Conservation (phyloP, 768 basidiomycete genomes). For the Lentinula boryana region DNA sequence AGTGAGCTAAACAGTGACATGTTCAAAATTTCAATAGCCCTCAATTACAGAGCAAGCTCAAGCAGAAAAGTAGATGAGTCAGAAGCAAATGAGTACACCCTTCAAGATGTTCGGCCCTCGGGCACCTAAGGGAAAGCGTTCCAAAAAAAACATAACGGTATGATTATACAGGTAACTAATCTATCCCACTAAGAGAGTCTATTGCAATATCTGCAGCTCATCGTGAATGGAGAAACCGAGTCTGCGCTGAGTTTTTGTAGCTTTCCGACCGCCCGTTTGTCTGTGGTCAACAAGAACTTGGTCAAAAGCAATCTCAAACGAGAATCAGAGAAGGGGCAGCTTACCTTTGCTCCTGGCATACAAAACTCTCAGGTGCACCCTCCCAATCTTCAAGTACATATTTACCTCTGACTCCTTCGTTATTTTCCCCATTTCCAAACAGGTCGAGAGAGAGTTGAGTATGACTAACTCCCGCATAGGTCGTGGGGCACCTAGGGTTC, state of each 20-base stretch:
- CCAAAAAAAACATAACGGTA: background rate
- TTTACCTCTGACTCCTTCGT: constrained; percentile 44
- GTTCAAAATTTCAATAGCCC: too few relatives aligned
- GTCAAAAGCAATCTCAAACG: background rate
- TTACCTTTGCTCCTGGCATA: constrained; percentile 92
- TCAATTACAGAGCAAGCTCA: too few relatives aligned
- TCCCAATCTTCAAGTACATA: constrained; percentile 95
- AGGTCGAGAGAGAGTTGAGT: constrained; percentile 92
- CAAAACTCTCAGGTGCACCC: constrained; percentile 94
- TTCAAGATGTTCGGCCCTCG: background rate
- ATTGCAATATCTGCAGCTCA: constrained; percentile 38
- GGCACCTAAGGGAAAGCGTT: background rate
- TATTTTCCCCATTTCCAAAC: constrained; percentile 78
- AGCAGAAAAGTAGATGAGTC: too few relatives aligned
- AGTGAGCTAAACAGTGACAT: background rate
- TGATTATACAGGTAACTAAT: constrained; percentile 3
- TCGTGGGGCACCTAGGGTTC: constrained; percentile 95
- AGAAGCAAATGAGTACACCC: too few relatives aligned
- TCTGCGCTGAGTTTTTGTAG: constrained; percentile 82
- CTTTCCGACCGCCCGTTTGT: constrained; percentile 84
- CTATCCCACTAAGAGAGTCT: background rate
- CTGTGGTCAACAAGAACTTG: constrained; percentile 25
- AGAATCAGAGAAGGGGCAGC: constrained; percentile 14
- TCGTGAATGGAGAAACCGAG: constrained; percentile 80
- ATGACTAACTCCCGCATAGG: constrained; percentile 96